These are phyloP conservation scores for Melanogaster broomeanus DNA, from an alignment of 768 basidiomycete genomes.

Conservation along the genomic window DNA sequence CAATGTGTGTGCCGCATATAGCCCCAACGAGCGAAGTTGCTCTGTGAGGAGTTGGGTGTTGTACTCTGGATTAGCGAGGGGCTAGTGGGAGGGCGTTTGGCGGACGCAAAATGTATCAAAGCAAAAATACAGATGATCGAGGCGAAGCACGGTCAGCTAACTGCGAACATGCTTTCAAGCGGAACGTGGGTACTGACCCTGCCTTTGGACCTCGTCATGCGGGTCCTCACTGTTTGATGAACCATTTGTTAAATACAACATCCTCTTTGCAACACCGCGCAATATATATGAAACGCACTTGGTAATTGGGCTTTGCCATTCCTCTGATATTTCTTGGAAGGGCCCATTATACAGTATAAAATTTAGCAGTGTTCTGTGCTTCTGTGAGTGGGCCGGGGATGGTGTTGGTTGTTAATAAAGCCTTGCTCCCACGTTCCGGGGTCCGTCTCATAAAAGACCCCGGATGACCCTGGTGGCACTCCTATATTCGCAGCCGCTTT, in stretches of 20 bases:
- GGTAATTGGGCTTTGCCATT: constrained; percentile 37
- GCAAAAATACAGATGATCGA: constrained; percentile 11
- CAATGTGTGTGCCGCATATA: constrained; percentile 85
- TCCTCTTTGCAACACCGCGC: constrained; percentile 25
- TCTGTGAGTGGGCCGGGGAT: constrained; percentile 26
- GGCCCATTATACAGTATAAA: constrained; percentile 41
- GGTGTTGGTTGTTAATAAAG: constrained; percentile 40
- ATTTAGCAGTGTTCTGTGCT: constrained; percentile 26
- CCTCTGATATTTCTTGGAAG: constrained; percentile 42
- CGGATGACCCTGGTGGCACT: constrained; percentile 17
- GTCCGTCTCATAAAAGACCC: constrained; percentile 32
- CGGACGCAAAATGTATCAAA: not conserved
- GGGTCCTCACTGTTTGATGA: constrained; percentile 50
- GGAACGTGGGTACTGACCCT: constrained; percentile 44
- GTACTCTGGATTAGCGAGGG: constrained; percentile 59
- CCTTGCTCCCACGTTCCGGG: constrained; percentile 33
- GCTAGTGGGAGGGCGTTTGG: constrained; percentile 19
- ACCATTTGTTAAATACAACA: constrained; percentile 26
- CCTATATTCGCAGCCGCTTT: not conserved
- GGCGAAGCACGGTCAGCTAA: constrained; percentile 16
- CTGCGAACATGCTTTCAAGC: constrained; percentile 14
- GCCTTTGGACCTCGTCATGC: constrained; percentile 61
- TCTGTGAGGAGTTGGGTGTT: constrained; percentile 66
- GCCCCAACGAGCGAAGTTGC: constrained; percentile 75
- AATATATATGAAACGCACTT: constrained; percentile 41